Evolutionary conservation across 1,139 yeast genomes (phyloP), one percentile per base, ranked within the genome.

Genomic region (Yamadazyma oceani): DNA sequence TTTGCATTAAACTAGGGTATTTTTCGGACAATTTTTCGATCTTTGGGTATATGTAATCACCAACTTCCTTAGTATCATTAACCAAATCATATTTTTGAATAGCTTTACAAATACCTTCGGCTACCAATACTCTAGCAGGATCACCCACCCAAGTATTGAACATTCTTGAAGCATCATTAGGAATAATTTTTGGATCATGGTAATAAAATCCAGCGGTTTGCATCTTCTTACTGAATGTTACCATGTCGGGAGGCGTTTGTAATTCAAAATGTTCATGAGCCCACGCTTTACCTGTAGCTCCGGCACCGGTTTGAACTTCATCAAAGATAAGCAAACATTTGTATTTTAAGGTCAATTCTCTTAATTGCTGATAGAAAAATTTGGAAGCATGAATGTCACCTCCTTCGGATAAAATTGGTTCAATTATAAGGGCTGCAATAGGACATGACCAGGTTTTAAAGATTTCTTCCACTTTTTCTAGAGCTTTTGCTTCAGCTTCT

Each of bases 121-220:
- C 83, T 54, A 84, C 72, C 51, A 83, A 65, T 56, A 84, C 75
- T 66, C 83, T 78, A 45, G 86, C 80, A 56, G 90, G 88, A 69
- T 84, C 92, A 51, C 92, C 92, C 60, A 87, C 81, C 92, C 92
- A 84, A 42, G 92, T 84, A 78, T 84, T 84, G 74, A 84, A 84
- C 69, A 83, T 90, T 60, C 92, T 80, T 73, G 80, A 84, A 32
- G 90, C 78, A 58, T 66, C 50, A 60, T 76, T 69, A 47, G 92
- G 92, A 45, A 81, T 69, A 45, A 84, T 62, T 50, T 77, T 80
- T 32, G 81, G 78, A 66, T 80, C 76, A 53, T 78, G 77, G 75
- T 78, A 84, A 72, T 71, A 84, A 75, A 79, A 84, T 39, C 92
- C 92, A 27, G 92, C 90, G 31, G 87, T 77, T 66, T 84, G 92